Evolutionary conservation across 176 grass and related monocot species (phyloP), one percentile per base, ranked within the genome.

Genomic region (Phoenix dactylifera): DNA sequence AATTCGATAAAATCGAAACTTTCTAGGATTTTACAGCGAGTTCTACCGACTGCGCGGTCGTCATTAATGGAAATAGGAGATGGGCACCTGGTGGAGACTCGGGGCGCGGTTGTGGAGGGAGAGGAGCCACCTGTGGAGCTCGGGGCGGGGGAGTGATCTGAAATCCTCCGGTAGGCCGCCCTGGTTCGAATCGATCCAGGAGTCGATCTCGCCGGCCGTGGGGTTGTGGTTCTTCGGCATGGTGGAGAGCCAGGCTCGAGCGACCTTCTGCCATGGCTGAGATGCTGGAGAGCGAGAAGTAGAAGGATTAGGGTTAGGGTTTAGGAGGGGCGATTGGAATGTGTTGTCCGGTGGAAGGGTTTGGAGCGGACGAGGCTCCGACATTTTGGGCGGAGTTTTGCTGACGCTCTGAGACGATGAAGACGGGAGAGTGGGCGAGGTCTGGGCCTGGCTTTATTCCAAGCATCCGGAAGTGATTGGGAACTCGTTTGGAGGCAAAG

Each of bases 111-210:
- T 72, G 14, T 68, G 69, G 50, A 85, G 68, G 0, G 82, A 70
- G 64, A 90, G 87, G 69, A 90, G 72, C 60, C 78, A 76, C 78
- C 76, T 75, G 68, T 82, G 87, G 14, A 90, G 75, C 67, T 90
- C 78, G 44, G 72, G 75, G 60, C 87, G 87, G 25, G 87, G 79
- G 6, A 82, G 65, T 55, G 82, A 85, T 0, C 72, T 78, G 56
- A 82, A 68, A 22, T 73, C 68, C 7, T 54, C 59, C 1, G 59
- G 59, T 5, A 73, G 24, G 23, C 26, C 26, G 64, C 75, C 39
- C 19, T 64, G 62, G 65, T 82, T 79, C 51, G 56, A 69, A 60
- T 90, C 87, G 87, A 90, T 90, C 71, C 81, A 90, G 61, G 26
- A 30, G 68, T 90, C 82, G 60, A 90, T 65, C 56, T 90, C 82